Conservation (phyloP, 2,329 filamentous ascomycete species). For the Microsporum ferrugineum region DNA sequence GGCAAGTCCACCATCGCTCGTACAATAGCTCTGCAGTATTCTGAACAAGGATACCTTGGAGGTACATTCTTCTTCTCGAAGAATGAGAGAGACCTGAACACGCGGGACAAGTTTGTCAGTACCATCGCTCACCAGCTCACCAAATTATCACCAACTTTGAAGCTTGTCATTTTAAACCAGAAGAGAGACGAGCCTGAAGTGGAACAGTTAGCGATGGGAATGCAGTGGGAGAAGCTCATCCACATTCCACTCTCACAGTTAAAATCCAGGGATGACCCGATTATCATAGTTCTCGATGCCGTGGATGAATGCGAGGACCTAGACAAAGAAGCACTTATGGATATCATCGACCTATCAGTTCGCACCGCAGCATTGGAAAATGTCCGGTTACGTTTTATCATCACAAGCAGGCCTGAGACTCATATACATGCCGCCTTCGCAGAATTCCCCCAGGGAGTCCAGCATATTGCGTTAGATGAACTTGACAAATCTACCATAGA, state of each 20-base stretch:
- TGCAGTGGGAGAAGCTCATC: not conserved
- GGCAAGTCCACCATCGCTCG: constrained; percentile 21
- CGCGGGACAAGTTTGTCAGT: constrained; percentile 16
- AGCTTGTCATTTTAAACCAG: not conserved
- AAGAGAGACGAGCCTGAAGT: not conserved
- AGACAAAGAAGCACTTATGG: constrained; percentile 13
- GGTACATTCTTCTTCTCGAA: constrained; percentile 19
- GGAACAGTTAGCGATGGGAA: not conserved
- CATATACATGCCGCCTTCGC: constrained; percentile 18
- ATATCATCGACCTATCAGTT: constrained; percentile 18
- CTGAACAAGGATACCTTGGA: not conserved
- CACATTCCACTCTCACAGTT: not conserved
- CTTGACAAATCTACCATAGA: constrained; percentile 15
- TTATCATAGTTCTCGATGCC: constrained; percentile 19
- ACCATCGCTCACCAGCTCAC: constrained; percentile 14
- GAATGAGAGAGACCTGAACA: constrained; percentile 13
- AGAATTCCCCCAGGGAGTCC: constrained; percentile 9
- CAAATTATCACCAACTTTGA: constrained; percentile 3
- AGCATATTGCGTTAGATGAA: constrained; percentile 19
- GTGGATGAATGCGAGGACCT: constrained; percentile 21
- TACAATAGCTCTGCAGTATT: not conserved
- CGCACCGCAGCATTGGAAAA: not conserved
- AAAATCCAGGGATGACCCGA: not conserved
- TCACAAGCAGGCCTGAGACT: constrained; percentile 23
- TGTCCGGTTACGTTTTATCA: constrained; percentile 17